Evolutionary conservation across 768 basidiomycete genomes (phyloP).

Genomic region (Exsudoporus frostii): DNA sequence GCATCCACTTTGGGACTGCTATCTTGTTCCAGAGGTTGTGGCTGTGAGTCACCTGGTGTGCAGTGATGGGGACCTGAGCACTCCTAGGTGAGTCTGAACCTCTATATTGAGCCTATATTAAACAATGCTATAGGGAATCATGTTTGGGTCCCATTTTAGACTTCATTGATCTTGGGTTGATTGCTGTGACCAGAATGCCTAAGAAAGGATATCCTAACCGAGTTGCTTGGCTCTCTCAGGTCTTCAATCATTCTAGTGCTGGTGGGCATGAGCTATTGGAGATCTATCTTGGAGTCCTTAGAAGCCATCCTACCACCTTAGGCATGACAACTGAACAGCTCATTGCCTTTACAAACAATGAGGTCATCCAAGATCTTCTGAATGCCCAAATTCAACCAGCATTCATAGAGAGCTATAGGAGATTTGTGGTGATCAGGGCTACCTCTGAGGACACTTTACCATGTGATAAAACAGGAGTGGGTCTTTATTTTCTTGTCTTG

Average conservation of each 20-base stretch:
- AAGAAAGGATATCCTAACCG: slow-evolving; percentile 29
- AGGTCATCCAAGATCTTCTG: slow-evolving; percentile 47
- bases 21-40: slow-evolving; percentile 61
- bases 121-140: slow-evolving; percentile 6
- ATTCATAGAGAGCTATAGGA: slow-evolving; percentile 58
- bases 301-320: slow-evolving; percentile 25
- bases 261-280: slow-evolving; percentile 41
- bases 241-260: slow-evolving; percentile 13
- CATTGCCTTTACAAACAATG: slow-evolving; percentile 38
- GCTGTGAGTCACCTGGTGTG: slow-evolving; percentile 37
- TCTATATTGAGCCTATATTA: background rate
- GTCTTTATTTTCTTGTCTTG: slow-evolving; percentile 15
- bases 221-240: slow-evolving; percentile 23
- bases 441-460: slow-evolving; percentile 29
- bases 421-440: slow-evolving; percentile 59
- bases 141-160: slow-evolving; percentile 24
- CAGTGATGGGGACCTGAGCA: background rate
- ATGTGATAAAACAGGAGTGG: slow-evolving; percentile 44
- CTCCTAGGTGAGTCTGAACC: slow-evolving; percentile 9
- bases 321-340: slow-evolving; percentile 36
- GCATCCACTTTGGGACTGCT: slow-evolving; percentile 69
- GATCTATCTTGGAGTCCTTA: slow-evolving; percentile 33
- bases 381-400: slow-evolving; percentile 60
- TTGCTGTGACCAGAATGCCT: slow-evolving; percentile 54
- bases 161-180: slow-evolving; percentile 47